Evolutionary conservation across 441 rosid species (phyloP), one percentile per base, ranked within the genome.

Genomic region (Pelargonium citronellum): DNA sequence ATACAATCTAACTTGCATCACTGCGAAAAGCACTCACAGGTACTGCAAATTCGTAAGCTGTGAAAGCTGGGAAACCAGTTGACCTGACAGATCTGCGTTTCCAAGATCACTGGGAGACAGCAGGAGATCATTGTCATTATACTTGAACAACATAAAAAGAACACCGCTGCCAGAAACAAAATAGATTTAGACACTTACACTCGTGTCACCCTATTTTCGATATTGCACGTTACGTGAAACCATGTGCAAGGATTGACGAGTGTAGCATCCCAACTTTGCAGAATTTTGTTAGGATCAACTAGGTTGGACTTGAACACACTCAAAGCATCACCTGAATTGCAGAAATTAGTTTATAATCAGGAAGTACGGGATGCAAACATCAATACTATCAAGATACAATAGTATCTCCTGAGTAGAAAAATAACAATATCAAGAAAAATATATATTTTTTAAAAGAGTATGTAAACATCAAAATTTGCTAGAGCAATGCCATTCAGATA

Each of bases 261-360:
- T 16, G 99, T 91, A 60, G 99, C 94, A 82, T 94, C 99, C 99
- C 99, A 94, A 80, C 99, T 94, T 80, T 94, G 98, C 72, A 92
- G 83, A 58, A 92, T 91, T 79, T 87, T 92, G 82, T 84, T 87
- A 43, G 98, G 98, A 84, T 92, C 98, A 74, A 69, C 66, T 68
- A 92, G 77, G 78, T 81, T 89, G 74, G 81, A 75, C 74, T 95
- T 79, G 68, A 90, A 74, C 80, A 84, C 86, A 79, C 89, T 96
- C 84, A 92, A 83, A 4, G 98, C 98, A 85, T 92, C 98, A 75
- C 98, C 98, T 92, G 87, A 53, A 53, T 15, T 53, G 60, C 60
- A 53, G 4, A 53, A 53, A 53, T 8, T 8, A 53, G 60, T 53
- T 15, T n/a, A n/a, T 60, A 19, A n/a, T 60, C 37, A 57, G 27